These are phyloP conservation scores for Solanum chacoense DNA, from an alignment of 305 asterid species.

Conservation along the genomic window DNA sequence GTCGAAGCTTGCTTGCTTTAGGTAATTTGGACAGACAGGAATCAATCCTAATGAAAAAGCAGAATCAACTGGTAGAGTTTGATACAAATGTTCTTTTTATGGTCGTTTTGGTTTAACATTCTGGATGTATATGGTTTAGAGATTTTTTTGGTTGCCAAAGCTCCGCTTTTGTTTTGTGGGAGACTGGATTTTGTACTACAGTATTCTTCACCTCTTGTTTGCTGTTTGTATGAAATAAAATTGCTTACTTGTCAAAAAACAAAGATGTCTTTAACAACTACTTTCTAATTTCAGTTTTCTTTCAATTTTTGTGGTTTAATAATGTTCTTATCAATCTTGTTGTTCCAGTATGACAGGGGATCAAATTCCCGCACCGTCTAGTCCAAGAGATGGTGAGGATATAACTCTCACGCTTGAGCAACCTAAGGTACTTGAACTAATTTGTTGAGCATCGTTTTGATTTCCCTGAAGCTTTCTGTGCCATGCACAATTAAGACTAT, in stretches of 20 bases:
- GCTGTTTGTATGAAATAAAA: not conserved
- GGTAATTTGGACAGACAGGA: not conserved
- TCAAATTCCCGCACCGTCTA: constrained; percentile 69
- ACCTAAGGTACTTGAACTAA: constrained; percentile 42
- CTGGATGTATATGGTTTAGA: not conserved
- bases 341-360: constrained; percentile 86
- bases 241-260: not conserved
- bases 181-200: not conserved
- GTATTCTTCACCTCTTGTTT: not conserved
- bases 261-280: not conserved
- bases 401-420: constrained; percentile 42
- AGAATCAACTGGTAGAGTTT: not conserved
- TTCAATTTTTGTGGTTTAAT: not conserved
- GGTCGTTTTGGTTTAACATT: not conserved
- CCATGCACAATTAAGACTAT: not conserved
- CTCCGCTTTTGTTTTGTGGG: not conserved
- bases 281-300: not conserved
- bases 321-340: constrained; percentile 15
- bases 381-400: constrained; percentile 89
- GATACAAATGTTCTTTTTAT: not conserved
- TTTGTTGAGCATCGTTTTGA: not conserved
- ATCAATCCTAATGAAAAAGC: not conserved
- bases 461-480: not conserved
- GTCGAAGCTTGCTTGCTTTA: not conserved
- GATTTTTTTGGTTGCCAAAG: not conserved